These are phyloP conservation scores for Keqinozyma sinolaborantium DNA, from an alignment of 1,139 yeast genomes.

Conservation along the genomic window DNA sequence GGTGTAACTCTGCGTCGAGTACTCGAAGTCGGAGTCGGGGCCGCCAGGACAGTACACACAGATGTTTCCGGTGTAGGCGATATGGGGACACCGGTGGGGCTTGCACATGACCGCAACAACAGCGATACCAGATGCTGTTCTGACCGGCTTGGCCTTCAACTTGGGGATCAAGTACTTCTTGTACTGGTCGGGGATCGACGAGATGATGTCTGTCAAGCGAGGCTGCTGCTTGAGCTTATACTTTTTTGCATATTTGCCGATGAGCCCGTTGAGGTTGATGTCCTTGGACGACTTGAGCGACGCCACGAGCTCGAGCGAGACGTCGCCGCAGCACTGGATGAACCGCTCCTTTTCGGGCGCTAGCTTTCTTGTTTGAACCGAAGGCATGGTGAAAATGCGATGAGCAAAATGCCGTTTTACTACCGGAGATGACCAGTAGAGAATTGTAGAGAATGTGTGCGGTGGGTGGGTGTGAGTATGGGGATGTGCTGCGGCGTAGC, in stretches of 20 bases:
- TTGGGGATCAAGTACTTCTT: constrained; percentile 89
- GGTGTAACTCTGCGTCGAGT: constrained; percentile 95
- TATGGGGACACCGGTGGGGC: constrained; percentile 98
- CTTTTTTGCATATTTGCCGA: constrained; percentile 81
- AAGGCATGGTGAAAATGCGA: constrained; percentile 23
- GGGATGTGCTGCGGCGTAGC: too few species aligned
- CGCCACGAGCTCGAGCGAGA: constrained; percentile 81
- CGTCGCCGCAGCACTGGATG: constrained; percentile 89
- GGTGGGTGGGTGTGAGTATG: too few species aligned
- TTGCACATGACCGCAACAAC: constrained; percentile 99
- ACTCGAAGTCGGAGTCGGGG: constrained; percentile 97
- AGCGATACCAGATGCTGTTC: constrained; percentile 98
- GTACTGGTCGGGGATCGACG: constrained; percentile 94
- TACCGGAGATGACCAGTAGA: too few species aligned
- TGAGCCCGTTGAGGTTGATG: constrained; percentile 85
- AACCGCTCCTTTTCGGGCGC: constrained; percentile 92
- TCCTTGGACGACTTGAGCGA: constrained; percentile 74
- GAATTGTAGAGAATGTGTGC: too few species aligned
- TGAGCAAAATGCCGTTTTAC: too few species aligned
- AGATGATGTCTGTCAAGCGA: constrained; percentile 87
- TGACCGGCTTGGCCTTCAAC: constrained; percentile 93
- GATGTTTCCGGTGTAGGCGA: constrained; percentile 96
- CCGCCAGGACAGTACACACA: constrained; percentile 99
- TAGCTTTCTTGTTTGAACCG: constrained; percentile 33
- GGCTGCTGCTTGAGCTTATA: constrained; percentile 93